Percentiles rank a stretch among this genome's conserved stretches.
phyloP scores from a whole-genome alignment of 1,284 basidiomycete genomes.

The Golubevia pallescens region DNA sequence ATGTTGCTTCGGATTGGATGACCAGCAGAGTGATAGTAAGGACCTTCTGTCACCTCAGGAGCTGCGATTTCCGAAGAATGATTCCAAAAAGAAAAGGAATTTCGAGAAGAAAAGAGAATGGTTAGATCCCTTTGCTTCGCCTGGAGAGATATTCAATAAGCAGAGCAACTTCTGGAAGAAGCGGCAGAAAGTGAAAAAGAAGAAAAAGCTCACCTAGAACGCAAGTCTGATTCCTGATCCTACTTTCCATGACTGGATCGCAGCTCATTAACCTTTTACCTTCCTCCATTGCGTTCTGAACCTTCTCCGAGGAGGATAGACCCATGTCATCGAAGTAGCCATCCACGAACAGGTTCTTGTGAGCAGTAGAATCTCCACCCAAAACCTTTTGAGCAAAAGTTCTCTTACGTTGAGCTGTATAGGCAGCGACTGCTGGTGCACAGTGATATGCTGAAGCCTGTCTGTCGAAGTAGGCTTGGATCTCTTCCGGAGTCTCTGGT shows the following conservation, averaged over 20 bases:
- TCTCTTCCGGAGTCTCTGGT: constrained; percentile 53
- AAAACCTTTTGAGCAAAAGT: constrained; percentile 50
- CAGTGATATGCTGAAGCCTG: constrained; percentile 65
- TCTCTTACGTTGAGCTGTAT: constrained; percentile 56
- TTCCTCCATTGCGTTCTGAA: constrained; percentile 23
- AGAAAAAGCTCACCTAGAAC: constrained; percentile 28
- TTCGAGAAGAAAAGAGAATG: too few species aligned
- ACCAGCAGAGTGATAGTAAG: constrained; percentile 67
- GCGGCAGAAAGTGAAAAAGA: neutral
- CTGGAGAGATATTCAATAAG: too few species aligned
- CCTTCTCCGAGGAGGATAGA: constrained; percentile 4
- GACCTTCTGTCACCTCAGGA: constrained; percentile 66
- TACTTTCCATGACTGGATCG: constrained; percentile 43
- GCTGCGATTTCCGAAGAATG: constrained; percentile 31
- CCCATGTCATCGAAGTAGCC: constrained; percentile 51
- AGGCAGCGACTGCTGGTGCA: constrained; percentile 63
- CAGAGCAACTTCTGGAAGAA: neutral
- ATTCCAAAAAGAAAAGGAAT: too few species aligned
- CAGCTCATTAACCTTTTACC: constrained; percentile 56
- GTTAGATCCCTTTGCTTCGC: too few species aligned
- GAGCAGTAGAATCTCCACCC: constrained; percentile 43
- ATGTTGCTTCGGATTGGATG: constrained; percentile 69
- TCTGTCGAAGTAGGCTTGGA: constrained; percentile 48
- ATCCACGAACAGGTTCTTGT: constrained; percentile 64
- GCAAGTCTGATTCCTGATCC: constrained; percentile 65